Base-by-base conservation (phyloP, 2,329 filamentous ascomycete genomes). In the Lecanicillium sp. region DNA sequence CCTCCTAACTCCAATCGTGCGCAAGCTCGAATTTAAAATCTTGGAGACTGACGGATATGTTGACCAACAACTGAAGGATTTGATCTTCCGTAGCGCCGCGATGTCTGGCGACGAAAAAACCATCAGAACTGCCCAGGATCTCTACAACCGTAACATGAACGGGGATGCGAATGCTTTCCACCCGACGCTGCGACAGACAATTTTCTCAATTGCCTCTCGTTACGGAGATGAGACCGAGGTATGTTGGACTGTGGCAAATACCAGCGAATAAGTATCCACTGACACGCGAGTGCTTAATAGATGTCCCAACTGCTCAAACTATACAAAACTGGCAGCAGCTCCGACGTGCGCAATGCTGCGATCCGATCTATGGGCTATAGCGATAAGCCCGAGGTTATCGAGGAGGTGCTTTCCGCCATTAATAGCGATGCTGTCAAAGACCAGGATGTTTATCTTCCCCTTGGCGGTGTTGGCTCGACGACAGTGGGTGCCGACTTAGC, bases 371-470 rank as follows among this genome's bases (percentile, higher is more conserved):
- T 97, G 20, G 90, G 91, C 43, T 82, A 88, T 44, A 82, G 88
- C 37, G 84, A 83, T 62, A 77, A 86, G 49, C 83, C 87, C 1
- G 79, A 84, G 55, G 79, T 96, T 39, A 91, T 96, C 64, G 73
- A 93, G 71, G 81, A 81, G 52, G 91, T 90, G 3, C 76, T 97
- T 10, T 77, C 73, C 27, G 74, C 95, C 54, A 77, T 90, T 26
- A 76, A 90, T 49, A 81, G 81, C 64, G 81, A 84, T 52, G 85
- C 95, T 56, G 86, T 96, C 67, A 95, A 95, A 74, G 89, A 87
- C 54, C 91, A 97, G 67, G 91, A 97, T 66, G 83, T 96, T 54
- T 96, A 96, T 70, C 81, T 96, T 63, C 91, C 91, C 1, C 78
- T 93, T 35, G 79, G 82, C 29, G 87, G 86, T 10, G 77, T 97